Base-by-base conservation (phyloP, 202 grass and related monocot species). In the Setaria italica region DNA sequence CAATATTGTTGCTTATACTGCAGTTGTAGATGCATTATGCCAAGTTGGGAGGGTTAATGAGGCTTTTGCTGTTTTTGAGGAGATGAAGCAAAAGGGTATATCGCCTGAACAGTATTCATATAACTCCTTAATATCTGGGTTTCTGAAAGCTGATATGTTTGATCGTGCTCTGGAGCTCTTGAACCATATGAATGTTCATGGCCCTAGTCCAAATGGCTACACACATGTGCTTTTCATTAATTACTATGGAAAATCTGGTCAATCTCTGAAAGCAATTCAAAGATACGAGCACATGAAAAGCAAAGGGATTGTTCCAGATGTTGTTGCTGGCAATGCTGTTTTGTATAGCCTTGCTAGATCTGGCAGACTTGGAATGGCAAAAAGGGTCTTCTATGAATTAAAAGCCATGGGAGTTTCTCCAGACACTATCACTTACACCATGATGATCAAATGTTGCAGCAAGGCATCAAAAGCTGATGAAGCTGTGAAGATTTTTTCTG, bases 381-480 rank as follows among this genome's bases (percentile, higher is more conserved):
- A 92, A 90, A 92, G 86, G 68, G 83, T 99, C 78, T 89, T 99
- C 79, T 63, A 86, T 72, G 93, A 96, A 91, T 76, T 96, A 72
- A 93, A 86, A 73, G 80, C 45, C 62, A 92, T 91, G 86, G 96
- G 96, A n/a, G 77, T 94, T 37, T 80, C 70, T 83, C 91, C 91
- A 9, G 96, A 99, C 92, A 53, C 87, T 51, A 94, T 96, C 73
- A 96, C 93, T 17, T 99, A 99, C 78, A 96, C 91, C 21, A 92
- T 95, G 91, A 94, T 99, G 93, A 96, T 99, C 73, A 99, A 99
- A 70, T 99, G 96, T 63, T 99, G 90, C 82, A 91, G 85, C 74
- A 99, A 91, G 79, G 88, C 88, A 67, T 91, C 88, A 39, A 92
- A 96, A 85, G 51, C 79, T 63, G 90, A 94, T 76, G 88, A 92